Conservation (phyloP, 2,329 filamentous ascomycete genomes). For the Pestalotiopsis sp. region DNA sequence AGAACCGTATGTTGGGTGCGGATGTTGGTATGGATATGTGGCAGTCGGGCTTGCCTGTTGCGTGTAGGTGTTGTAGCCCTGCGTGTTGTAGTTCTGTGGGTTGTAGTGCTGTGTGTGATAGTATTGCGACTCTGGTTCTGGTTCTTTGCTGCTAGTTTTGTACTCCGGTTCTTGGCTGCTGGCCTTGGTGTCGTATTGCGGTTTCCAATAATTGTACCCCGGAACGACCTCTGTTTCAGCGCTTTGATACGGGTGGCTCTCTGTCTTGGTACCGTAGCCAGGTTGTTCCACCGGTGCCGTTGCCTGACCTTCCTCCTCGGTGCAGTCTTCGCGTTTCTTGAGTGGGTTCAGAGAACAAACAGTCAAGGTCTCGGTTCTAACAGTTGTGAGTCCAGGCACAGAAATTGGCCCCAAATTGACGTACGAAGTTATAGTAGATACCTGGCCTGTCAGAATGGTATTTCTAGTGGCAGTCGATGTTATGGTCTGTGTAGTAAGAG, state of each 20-base stretch:
- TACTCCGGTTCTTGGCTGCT: background rate
- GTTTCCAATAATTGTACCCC: background rate
- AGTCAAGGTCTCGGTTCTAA: background rate
- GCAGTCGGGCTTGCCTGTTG: background rate
- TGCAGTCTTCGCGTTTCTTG: background rate
- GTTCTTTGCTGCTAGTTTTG: background rate
- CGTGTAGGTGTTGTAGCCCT: background rate
- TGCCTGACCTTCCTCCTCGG: background rate
- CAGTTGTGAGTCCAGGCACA: background rate
- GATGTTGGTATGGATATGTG: background rate
- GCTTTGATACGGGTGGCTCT: background rate
- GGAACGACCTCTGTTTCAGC: background rate
- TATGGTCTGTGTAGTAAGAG: background rate
- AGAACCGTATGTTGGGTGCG: background rate
- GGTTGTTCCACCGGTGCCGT: background rate
- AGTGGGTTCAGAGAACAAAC: background rate
- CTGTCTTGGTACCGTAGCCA: background rate
- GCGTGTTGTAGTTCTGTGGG: background rate
- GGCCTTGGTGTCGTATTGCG: background rate
- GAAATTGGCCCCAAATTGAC: background rate
- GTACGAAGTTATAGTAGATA: background rate
- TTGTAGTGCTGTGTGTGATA: background rate
- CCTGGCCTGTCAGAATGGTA: background rate
- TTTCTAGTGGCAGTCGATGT: background rate
- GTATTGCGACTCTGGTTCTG: background rate